phyloP scores from a whole-genome alignment of 306 rosid genomes.

The Castanopsis chinensis region DNA sequence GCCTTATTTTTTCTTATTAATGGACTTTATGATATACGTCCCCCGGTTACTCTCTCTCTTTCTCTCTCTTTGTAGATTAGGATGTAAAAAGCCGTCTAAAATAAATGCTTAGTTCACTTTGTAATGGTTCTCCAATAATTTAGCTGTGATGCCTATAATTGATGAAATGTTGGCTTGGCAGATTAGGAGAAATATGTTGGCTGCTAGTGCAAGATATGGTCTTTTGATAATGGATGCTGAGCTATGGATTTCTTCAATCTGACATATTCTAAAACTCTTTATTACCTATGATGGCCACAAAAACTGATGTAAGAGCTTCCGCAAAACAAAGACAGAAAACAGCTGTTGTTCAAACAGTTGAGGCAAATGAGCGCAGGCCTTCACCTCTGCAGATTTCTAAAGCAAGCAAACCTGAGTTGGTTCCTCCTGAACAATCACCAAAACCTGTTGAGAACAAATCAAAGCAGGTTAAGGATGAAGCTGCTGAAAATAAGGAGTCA shows the following conservation, averaged over 20 bases:
- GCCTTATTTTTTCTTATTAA: background rate
- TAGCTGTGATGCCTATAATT: background rate
- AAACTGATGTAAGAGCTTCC: constrained; percentile 46
- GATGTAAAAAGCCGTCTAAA: background rate
- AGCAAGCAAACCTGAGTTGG: constrained; percentile 40
- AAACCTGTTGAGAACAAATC: constrained; percentile 37
- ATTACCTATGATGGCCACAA: constrained; percentile 67
- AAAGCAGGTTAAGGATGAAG: constrained; percentile 46
- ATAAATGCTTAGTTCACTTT: background rate
- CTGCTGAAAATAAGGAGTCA: constrained; percentile 43
- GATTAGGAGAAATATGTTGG: constrained; percentile 9
- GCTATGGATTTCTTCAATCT: constrained; percentile 35
- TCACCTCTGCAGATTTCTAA: constrained; percentile 31
- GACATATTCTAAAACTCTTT: constrained; percentile 30
- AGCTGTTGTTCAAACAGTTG: constrained; percentile 42
- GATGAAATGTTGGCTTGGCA: background rate
- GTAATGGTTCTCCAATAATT: background rate
- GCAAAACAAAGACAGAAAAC: constrained; percentile 51
- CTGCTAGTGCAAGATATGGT: constrained; percentile 13
- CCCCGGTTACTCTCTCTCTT: too few relatives aligned
- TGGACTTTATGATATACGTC: background rate
- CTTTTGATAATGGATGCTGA: constrained; percentile 28
- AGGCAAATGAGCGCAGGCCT: constrained; percentile 45
- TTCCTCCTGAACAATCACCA: constrained; percentile 34
- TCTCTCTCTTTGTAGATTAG: background rate